Conservation (phyloP, 768 basidiomycete genomes). For the Cystofilobasidium macerans region DNA sequence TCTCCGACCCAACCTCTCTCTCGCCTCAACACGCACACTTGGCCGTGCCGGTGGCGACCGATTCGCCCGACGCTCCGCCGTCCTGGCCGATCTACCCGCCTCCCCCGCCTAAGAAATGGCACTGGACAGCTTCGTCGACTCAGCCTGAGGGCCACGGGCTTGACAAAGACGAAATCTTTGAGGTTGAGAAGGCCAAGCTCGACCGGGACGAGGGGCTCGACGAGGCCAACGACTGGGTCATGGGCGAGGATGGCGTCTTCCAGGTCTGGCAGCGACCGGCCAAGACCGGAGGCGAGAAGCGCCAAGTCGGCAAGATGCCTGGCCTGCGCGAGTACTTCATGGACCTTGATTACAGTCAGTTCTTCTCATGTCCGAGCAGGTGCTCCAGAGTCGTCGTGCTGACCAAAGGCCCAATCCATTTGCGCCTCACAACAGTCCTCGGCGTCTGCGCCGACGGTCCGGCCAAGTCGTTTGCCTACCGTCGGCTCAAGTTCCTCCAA, state of each 20-base stretch:
- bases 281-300: neutral
- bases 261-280: conserved; percentile 52
- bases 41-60: neutral
- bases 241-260: conserved; percentile 83
- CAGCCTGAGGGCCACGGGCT: conserved; percentile 25
- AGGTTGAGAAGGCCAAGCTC: conserved; percentile 57
- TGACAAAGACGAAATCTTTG: conserved; percentile 27
- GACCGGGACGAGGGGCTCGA: conserved; percentile 44
- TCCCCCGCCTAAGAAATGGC: conserved; percentile 95
- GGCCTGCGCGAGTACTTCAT: conserved; percentile 88
- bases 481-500: conserved; percentile 76
- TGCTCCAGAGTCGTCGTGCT: neutral
- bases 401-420: neutral
- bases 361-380: neutral
- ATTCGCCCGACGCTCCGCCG: conserved; percentile 33
- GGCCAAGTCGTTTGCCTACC: conserved; percentile 87
- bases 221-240: conserved; percentile 38
- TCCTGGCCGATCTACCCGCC: conserved; percentile 82
- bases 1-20: conserved; percentile 19
- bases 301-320: conserved; percentile 56
- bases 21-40: conserved; percentile 17
- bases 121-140: conserved; percentile 47
- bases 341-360: conserved; percentile 65
- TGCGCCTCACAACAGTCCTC: conserved; percentile 42
- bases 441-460: conserved; percentile 89